A percentile compares a stretch with the other conserved stretches of the same genome.
These are phyloP conservation scores for Pseudozyma pruni DNA, from an alignment of 1,284 basidiomycete species.

Conservation along the genomic window DNA sequence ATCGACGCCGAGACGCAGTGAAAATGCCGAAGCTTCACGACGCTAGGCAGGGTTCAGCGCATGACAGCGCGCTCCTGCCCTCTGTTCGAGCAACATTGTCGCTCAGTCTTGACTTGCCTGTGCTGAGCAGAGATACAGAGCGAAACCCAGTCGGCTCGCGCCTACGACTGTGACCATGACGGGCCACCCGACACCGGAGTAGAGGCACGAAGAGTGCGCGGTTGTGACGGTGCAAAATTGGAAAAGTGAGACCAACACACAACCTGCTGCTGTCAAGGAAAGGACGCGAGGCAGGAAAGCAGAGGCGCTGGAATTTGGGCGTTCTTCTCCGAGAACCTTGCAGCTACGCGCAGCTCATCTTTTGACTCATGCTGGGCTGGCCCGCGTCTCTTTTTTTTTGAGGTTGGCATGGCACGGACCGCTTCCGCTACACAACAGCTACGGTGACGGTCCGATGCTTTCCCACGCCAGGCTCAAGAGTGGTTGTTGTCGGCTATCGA, in stretches of 20 bases:
- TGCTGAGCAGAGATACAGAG: too few species aligned
- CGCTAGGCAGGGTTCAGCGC: not conserved
- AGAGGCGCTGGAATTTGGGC: slow-evolving; percentile 1
- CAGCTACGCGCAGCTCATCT: slow-evolving; percentile 40
- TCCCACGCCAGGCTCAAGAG: too few species aligned
- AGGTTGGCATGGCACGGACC: too few species aligned
- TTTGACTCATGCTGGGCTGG: too few species aligned
- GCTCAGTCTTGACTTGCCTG: not conserved
- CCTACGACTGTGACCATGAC: too few species aligned
- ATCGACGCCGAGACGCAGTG: slow-evolving; percentile 40
- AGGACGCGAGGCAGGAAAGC: not conserved
- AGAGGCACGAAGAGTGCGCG: not conserved
- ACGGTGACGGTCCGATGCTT: too few species aligned
- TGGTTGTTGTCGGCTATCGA: too few species aligned
- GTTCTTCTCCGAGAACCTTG: slow-evolving; percentile 29
- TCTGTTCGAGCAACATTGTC: not conserved
- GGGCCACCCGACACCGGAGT: not conserved
- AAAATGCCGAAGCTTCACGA: slow-evolving; percentile 38
- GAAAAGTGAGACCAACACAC: slow-evolving; percentile 14
- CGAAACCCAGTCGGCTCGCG: too few species aligned
- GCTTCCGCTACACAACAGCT: too few species aligned
- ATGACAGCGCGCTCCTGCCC: not conserved
- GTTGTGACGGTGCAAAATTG: not conserved
- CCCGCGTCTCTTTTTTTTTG: too few species aligned
- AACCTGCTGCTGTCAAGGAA: not conserved